Percentiles rank a stretch among this genome's conserved stretches.
These are phyloP conservation scores for Orbilia blumenaviensis DNA, from an alignment of 2,329 filamentous ascomycete genomes.

Conservation along the genomic window DNA sequence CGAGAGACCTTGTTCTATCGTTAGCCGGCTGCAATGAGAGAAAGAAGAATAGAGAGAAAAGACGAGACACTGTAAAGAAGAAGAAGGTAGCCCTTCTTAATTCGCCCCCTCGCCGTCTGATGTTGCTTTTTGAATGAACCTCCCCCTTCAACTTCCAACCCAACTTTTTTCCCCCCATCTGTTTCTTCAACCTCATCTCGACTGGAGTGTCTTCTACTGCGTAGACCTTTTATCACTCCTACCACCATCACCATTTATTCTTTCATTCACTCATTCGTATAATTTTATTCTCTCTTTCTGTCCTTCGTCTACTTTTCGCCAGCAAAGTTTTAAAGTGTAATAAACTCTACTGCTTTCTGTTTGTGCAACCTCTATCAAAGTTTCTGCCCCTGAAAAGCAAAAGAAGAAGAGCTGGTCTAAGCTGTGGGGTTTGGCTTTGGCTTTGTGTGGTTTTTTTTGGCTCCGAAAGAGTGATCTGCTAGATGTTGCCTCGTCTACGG, in stretches of 20 bases:
- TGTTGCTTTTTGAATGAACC: too few species aligned
- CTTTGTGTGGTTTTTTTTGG: constrained; percentile 18
- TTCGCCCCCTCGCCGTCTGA: constrained; percentile 56
- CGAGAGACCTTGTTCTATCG: constrained; percentile 16
- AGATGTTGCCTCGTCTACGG: constrained; percentile 54
- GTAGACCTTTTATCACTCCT: constrained; percentile 62
- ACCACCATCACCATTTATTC: background rate
- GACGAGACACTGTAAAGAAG: too few species aligned
- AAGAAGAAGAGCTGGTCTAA: background rate
- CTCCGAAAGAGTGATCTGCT: too few species aligned
- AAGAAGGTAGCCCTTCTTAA: too few species aligned
- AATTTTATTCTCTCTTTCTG: background rate
- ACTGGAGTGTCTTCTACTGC: constrained; percentile 56
- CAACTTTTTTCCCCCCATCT: constrained; percentile 54
- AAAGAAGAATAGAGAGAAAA: too few species aligned
- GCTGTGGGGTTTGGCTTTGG: background rate
- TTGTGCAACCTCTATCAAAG: background rate
- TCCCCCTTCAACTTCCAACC: too few species aligned
- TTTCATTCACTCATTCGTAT: background rate
- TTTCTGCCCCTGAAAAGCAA: background rate
- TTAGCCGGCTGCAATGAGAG: too few species aligned
- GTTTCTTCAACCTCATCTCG: too few species aligned
- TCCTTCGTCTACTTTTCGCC: background rate
- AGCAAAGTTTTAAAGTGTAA: background rate
- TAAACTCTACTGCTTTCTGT: background rate